Evolutionary conservation across 306 rosid species (phyloP), one percentile per base, ranked within the genome.

Genomic region (Ceratonia siliqua): DNA sequence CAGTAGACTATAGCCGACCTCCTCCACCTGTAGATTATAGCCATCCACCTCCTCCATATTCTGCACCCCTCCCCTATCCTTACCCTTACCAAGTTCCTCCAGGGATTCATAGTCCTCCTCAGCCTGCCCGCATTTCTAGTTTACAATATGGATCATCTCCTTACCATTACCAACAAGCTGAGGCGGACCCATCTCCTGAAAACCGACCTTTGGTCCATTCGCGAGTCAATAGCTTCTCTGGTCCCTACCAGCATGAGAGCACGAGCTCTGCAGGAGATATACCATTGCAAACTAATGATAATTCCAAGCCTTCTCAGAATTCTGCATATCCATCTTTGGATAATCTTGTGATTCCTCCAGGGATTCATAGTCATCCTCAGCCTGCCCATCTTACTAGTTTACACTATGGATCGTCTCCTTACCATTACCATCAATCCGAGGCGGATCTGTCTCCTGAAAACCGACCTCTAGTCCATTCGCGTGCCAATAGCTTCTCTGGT

Each of bases 111-210:
- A 27, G 9, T 79, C 36, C 76, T 73, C 84, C 91, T 49, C 79
- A 52, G 30, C 89, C 90, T 52, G 41, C 82, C 75, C 79, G 82
- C 68, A 83, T 75, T 68, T 53, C 75, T 69, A 94, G 90, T 74
- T 88, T 89, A 33, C 92, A 84, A 70, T 76, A 85, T 70, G 94
- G 82, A 32, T 53, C 90, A 28, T 58, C 91, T 32, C 94, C 61
- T 18, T 72, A 68, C 71, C 85, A 76, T 55, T 76, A 88, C 73
- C 89, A 55, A 62, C 90, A 75, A 73, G 59, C 80, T 0, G 82
- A 64, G 18, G 13, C 73, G 5, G 81, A 87, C 75, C 81, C 85
- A 0, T 46, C 85, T 8, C 73, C 68, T 1, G 91, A 82, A 21
- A 78, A 3, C 33, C 78, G 46, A 12, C 69, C 80, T 0, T 73